A percentile compares a stretch with the other conserved stretches of the same genome.
phyloP scores from a whole-genome alignment of 1,284 basidiomycete species.

The Sanghuangporus sanghuang region DNA sequence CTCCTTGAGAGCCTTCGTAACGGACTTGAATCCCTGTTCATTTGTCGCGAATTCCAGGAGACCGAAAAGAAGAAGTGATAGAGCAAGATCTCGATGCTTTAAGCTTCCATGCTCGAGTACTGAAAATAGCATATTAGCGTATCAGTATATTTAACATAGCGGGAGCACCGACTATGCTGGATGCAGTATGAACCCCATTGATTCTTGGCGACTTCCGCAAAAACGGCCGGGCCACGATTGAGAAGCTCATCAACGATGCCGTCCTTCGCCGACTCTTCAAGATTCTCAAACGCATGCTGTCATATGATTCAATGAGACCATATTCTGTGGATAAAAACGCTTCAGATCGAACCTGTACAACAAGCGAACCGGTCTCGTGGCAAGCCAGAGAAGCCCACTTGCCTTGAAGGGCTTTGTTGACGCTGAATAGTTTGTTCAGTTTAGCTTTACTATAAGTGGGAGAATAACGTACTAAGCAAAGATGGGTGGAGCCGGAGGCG shows the following conservation, averaged over 20 bases:
- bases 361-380: conserved; percentile 80
- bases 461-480: conserved; percentile 62
- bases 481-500: conserved; percentile 74
- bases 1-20: conserved; percentile 80
- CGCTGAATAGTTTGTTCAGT: conserved; percentile 36
- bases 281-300: conserved; percentile 80
- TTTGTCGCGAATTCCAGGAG: conserved; percentile 71
- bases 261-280: conserved; percentile 75
- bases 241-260: conserved; percentile 76
- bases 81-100: conserved; percentile 63
- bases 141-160: neutral
- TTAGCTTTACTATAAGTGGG: conserved; percentile 3
- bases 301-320: neutral
- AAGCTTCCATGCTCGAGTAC: conserved; percentile 77
- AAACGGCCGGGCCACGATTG: conserved; percentile 59
- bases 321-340: neutral
- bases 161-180: conserved; percentile 60
- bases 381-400: conserved; percentile 85
- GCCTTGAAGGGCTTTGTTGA: conserved; percentile 77
- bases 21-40: conserved; percentile 77
- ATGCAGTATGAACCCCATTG: conserved; percentile 84
- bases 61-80: conserved; percentile 66
- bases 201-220: conserved; percentile 74
- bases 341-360: conserved; percentile 57
- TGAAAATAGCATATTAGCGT: conserved; percentile 26